phyloP scores from a whole-genome alignment of 1,139 yeast species.

The Suhomyces wounanorum region DNA sequence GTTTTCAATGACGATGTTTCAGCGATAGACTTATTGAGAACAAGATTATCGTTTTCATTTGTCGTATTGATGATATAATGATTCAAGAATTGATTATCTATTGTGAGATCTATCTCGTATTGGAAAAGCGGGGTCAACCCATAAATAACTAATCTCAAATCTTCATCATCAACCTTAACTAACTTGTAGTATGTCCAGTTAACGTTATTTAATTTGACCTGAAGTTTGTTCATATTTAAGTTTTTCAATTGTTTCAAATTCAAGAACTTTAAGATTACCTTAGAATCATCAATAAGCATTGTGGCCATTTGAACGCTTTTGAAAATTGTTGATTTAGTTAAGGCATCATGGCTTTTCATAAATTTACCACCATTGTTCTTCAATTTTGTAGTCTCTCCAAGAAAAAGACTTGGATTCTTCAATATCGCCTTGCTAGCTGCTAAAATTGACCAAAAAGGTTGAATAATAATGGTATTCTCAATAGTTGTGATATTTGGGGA shows the following conservation, averaged over 20 bases:
- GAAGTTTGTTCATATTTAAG: conserved; percentile 28
- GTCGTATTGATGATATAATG: conserved; percentile 38
- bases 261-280: conserved; percentile 46
- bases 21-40: conserved; percentile 39
- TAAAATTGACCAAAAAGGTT: conserved; percentile 69
- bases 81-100: conserved; percentile 34
- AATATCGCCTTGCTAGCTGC: conserved; percentile 63
- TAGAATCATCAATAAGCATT: conserved; percentile 34
- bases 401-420: conserved; percentile 39
- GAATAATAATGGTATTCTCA: conserved; percentile 39
- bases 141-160: conserved; percentile 51
- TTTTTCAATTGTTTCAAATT: conserved; percentile 23
- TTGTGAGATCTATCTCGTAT: conserved; percentile 62
- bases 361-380: conserved; percentile 24
- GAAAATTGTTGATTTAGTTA: background rate
- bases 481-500: conserved; percentile 31
- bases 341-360: conserved; percentile 22
- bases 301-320: conserved; percentile 24
- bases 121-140: conserved; percentile 70
- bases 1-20: conserved; percentile 56
- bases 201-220: conserved; percentile 59
- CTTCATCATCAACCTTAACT: conserved; percentile 39
- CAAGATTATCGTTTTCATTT: conserved; percentile 31
- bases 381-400: conserved; percentile 19
- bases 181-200: conserved; percentile 56